Evolutionary conservation across 371 early-diverging fungal genomes (phyloP).

Genomic region (Circinella minor): DNA sequence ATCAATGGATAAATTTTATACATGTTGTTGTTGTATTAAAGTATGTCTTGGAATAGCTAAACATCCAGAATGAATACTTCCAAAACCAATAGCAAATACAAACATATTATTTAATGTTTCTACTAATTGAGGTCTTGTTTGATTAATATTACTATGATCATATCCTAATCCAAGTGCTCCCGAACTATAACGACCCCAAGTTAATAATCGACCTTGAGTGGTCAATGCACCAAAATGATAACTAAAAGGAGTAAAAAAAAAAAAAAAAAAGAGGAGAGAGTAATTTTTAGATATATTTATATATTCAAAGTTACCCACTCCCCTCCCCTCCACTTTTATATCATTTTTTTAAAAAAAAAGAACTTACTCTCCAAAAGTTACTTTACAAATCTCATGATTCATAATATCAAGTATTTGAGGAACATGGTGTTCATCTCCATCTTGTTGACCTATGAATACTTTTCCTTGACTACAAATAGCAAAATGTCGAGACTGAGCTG

Average conservation of each 20-base stretch:
- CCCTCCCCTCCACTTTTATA: no score
- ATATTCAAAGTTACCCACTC: neutral
- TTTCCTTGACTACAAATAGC: conserved; percentile 17
- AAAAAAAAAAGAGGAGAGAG: no score
- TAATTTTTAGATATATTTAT: neutral
- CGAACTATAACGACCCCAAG: conserved; percentile 39
- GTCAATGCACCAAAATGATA: conserved; percentile 48
- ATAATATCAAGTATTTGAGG: conserved; percentile 9
- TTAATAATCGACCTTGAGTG: conserved; percentile 33
- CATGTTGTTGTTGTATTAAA: neutral
- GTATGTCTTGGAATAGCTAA: conserved; percentile 19
- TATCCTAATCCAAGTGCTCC: conserved; percentile 44
- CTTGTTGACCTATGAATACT: conserved; percentile 16
- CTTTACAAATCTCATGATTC: conserved; percentile 21
- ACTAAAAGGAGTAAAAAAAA: conserved; percentile 21
- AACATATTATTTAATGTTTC: conserved; percentile 18
- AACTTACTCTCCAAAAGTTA: conserved; percentile 27
- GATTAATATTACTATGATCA: neutral
- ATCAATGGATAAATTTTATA: neutral
- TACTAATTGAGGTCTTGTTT: neutral
- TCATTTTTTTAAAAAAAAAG: neutral
- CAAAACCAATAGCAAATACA: conserved; percentile 22
- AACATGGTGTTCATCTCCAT: neutral
- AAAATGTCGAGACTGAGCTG: conserved; percentile 11
- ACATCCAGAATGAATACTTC: conserved; percentile 20